A percentile compares a stretch with the other conserved stretches of the same genome.
These are phyloP conservation scores for Penicillium psychrofluorescens DNA, from an alignment of 495 filamentous ascomycete species.

Conservation along the genomic window DNA sequence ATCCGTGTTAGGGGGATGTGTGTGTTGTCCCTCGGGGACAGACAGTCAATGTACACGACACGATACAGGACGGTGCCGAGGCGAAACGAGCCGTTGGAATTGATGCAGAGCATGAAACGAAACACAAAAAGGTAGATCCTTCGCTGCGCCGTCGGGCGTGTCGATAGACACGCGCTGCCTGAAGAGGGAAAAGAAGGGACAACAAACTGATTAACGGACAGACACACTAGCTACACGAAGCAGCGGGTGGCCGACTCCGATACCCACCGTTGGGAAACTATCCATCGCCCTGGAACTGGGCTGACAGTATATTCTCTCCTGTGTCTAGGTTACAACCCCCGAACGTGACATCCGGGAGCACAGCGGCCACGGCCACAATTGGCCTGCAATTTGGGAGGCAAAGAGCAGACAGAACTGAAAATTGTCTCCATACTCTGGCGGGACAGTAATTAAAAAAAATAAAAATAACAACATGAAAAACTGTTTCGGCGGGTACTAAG, in stretches of 20 bases:
- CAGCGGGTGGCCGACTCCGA: background rate
- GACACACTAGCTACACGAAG: too few species aligned
- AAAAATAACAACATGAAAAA: too few species aligned
- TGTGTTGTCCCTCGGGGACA: conserved; percentile 4
- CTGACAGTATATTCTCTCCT: too few species aligned
- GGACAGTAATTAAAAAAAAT: too few species aligned
- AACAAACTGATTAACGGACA: too few species aligned
- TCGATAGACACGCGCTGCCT: background rate
- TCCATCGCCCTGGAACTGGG: too few species aligned
- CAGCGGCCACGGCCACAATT: background rate
- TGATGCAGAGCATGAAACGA: conserved; percentile 11
- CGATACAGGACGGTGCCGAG: background rate
- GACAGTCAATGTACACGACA: conserved; percentile 3
- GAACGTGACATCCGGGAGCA: background rate
- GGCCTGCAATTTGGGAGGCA: too few species aligned
- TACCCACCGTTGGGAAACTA: conserved; percentile 5
- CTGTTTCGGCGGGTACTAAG: conserved; percentile 14
- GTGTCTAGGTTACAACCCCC: too few species aligned
- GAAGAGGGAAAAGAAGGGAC: conserved; percentile 9
- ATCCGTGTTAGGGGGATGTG: background rate
- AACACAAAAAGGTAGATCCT: background rate
- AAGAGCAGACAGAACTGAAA: too few species aligned
- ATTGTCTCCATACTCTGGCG: too few species aligned
- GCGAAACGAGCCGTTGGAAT: conserved; percentile 10
- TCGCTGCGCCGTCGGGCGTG: too few species aligned